These are phyloP conservation scores for Fusarium sp. DNA, from an alignment of 2,329 filamentous ascomycete species.

Conservation along the genomic window DNA sequence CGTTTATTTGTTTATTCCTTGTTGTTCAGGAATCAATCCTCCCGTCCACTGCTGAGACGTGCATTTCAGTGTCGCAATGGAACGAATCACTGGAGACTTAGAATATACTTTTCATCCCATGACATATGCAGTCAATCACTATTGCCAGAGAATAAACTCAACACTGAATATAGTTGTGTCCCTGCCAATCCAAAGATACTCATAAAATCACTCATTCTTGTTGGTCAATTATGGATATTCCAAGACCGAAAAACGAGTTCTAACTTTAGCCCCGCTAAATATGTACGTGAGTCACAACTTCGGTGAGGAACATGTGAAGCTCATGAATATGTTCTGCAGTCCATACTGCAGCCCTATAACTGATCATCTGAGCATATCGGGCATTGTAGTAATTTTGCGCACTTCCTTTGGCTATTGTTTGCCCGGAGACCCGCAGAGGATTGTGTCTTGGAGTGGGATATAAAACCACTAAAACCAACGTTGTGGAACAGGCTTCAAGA, in stretches of 20 bases:
- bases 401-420: neutral
- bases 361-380: constrained; percentile 2
- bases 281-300: constrained; percentile 6
- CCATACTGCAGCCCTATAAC: neutral
- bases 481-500: neutral
- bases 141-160: neutral
- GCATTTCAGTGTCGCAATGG: neutral
- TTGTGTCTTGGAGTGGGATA: neutral
- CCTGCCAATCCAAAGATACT: neutral
- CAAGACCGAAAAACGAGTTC: neutral
- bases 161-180: neutral
- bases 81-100: neutral
- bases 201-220: constrained; percentile 1
- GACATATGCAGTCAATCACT: neutral
- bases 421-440: neutral
- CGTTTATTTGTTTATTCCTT: constrained; percentile 16
- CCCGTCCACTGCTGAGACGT: neutral
- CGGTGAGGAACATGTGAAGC: neutral
- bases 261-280: neutral
- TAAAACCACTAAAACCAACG: neutral
- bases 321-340: neutral
- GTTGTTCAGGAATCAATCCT: constrained; percentile 30
- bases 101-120: neutral
- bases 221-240: neutral
- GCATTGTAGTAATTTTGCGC: neutral